Conservation (phyloP, 148 eudicot species). For the Spergularia bocconei region DNA sequence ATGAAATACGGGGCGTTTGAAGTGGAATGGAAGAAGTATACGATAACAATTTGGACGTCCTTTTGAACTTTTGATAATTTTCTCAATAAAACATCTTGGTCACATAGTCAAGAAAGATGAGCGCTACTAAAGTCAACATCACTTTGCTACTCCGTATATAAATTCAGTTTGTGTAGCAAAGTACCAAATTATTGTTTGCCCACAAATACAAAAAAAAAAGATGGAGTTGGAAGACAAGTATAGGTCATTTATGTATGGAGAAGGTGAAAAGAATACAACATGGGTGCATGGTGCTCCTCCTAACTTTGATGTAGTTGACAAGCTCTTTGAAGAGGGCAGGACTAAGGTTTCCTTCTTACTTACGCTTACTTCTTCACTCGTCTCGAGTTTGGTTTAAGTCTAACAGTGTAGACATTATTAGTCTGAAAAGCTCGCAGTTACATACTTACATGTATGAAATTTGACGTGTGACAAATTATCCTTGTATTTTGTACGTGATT, state of each 20-base stretch:
- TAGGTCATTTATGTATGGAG: conserved; percentile 56
- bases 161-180: too few relatives aligned
- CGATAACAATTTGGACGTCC: too few relatives aligned
- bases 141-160: too few relatives aligned
- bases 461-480: too few relatives aligned
- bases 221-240: conserved; percentile 44
- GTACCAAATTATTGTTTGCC: too few relatives aligned
- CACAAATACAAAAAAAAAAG: background rate
- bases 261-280: conserved; percentile 51
- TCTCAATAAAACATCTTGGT: too few relatives aligned
- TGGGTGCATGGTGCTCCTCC: conserved; percentile 74
- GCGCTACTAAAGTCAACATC: too few relatives aligned
- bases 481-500: conserved; percentile 12
- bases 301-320: conserved; percentile 55
- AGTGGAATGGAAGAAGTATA: too few relatives aligned
- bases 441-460: too few relatives aligned
- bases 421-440: background rate
- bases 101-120: too few relatives aligned
- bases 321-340: conserved; percentile 81
- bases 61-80: too few relatives aligned
- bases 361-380: background rate
- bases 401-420: background rate
- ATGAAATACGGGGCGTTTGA: too few relatives aligned
- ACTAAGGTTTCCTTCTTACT: conserved; percentile 39
- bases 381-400: background rate